phyloP scores from a whole-genome alignment of 2,329 filamentous ascomycete genomes.

The Apiospora kogelbergensis region DNA sequence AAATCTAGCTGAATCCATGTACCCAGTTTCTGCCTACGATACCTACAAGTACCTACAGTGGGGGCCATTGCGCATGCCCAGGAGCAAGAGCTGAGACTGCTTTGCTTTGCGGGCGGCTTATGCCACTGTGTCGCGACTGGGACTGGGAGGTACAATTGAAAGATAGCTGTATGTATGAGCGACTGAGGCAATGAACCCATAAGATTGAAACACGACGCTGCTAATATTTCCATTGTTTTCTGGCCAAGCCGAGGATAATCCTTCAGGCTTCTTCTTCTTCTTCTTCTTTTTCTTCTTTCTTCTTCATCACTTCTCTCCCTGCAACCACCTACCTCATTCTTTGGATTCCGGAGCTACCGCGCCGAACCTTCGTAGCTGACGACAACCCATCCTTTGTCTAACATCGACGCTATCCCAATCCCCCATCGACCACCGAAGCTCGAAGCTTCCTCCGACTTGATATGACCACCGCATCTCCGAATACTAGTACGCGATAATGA shows the following conservation, averaged over 20 bases:
- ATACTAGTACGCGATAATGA: slow-evolving; percentile 50
- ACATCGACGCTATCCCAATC: slow-evolving; percentile 41
- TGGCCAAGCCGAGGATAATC: background rate
- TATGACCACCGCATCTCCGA: slow-evolving; percentile 42
- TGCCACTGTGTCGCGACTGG: background rate
- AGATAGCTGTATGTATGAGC: background rate
- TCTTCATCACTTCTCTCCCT: background rate
- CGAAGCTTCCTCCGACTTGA: slow-evolving; percentile 27
- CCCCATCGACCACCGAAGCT: background rate
- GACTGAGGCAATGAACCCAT: background rate
- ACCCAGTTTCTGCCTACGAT: background rate
- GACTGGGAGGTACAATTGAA: background rate
- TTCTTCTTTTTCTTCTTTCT: background rate
- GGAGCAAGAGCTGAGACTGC: slow-evolving; percentile 1
- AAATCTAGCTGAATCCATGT: background rate
- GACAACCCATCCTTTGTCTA: slow-evolving; percentile 42
- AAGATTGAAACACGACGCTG: slow-evolving; percentile 6
- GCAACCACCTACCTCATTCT: background rate
- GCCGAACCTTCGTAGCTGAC: slow-evolving; percentile 18
- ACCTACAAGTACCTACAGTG: background rate
- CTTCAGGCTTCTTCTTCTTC: background rate
- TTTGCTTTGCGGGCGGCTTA: background rate
- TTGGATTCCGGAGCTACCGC: background rate
- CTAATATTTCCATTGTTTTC: background rate
- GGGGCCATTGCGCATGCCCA: background rate